These are phyloP conservation scores for Collybia sordida DNA, from an alignment of 768 basidiomycete species.

Conservation along the genomic window DNA sequence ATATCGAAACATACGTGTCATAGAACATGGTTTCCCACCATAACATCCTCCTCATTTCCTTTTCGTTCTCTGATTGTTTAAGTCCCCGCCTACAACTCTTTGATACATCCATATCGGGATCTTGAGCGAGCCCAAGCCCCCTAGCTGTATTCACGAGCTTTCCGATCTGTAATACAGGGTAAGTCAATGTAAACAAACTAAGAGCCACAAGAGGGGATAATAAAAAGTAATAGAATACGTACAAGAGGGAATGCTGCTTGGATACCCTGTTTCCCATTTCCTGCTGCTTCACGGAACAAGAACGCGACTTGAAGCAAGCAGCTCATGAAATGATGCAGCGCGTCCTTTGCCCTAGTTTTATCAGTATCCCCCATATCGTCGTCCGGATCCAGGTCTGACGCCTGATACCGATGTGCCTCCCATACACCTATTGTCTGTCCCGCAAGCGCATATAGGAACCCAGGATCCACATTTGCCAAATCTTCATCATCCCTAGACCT, in stretches of 20 bases:
- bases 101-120: conserved; percentile 48
- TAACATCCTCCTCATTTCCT: conserved; percentile 38
- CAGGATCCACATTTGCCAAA: conserved; percentile 11
- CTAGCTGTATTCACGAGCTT: conserved; percentile 71
- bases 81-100: background rate
- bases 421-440: conserved; percentile 38
- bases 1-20: conserved; percentile 59
- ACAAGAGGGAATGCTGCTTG: conserved; percentile 42
- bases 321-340: conserved; percentile 57
- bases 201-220: background rate
- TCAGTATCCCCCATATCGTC: conserved; percentile 4
- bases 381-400: background rate
- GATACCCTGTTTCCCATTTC: conserved; percentile 6
- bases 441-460: conserved; percentile 34
- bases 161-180: conserved; percentile 43
- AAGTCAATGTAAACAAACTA: background rate
- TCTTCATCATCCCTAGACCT: no score
- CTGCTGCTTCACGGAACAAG: conserved; percentile 19
- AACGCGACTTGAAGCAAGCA: conserved; percentile 53
- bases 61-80: conserved; percentile 26
- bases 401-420: conserved; percentile 25
- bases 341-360: conserved; percentile 23
- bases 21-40: conserved; percentile 85
- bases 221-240: conserved; percentile 12
- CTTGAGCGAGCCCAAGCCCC: conserved; percentile 58